Evolutionary conservation across 495 filamentous ascomycete species (phyloP), one percentile per base, ranked within the genome.

Genomic region (Hypoxylon lienhwacheense): DNA sequence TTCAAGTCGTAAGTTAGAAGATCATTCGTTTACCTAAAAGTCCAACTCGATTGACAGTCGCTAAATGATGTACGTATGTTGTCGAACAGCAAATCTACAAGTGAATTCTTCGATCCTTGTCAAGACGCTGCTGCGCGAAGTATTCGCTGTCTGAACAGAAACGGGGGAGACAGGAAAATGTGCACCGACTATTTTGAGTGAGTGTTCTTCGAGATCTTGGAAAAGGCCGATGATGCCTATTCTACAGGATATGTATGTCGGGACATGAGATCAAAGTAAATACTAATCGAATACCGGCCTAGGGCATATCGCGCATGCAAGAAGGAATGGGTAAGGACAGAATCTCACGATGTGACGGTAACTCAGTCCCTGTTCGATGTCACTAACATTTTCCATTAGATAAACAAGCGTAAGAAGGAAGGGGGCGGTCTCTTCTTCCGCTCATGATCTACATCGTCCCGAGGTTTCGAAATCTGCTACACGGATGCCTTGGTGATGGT

Each of bases 241-340:
- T n/a, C n/a, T 12, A 5, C 8, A 10, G 7, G 26, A 12, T 2
- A 32, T 6, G 6, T 11, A 17, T 26, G 14, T 12, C 1, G 26
- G 5, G n/a, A 28, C 17, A 55, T 14, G 44, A 25, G 14, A 7
- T 2, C 14, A 35, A 6, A 12, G 5, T 15, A 17, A 31, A 40
- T 34, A 33, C 64, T 69, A 53, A 70, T 50, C 53, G 39, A 28
- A 39, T 28, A 11, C 15, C 28, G 17, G 3, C 33, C 21, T 44
- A 96, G 90, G 70, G 90, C 91, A 47, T 96, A 96, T 70, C 82
- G 90, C 55, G 90, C 95, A 56, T 96, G 91, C 71, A 96, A 96
- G 70, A 91, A 91, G 74, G 77, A 85, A 74, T 96, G 90, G 90
- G 89, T 92, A 80, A 69, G 86, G 74, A 39, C 40, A 19, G 36